Evolutionary conservation across 495 filamentous ascomycete genomes (phyloP).

Genomic region (Penicillium fimorum): DNA sequence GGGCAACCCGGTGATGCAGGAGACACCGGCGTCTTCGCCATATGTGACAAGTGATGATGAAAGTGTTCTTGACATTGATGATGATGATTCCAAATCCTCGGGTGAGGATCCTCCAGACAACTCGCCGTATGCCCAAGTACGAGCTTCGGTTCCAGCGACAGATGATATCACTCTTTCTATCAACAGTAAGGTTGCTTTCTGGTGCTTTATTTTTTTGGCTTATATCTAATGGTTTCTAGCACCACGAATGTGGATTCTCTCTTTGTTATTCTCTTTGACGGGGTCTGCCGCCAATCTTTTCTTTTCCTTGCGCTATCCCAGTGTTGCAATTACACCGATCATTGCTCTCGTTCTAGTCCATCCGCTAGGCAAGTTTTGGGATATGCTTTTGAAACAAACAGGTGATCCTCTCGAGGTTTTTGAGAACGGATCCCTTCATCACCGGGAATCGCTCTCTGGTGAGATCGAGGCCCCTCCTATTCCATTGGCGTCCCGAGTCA

Average conservation of each 20-base stretch:
- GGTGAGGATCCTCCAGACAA: slow-evolving; percentile 35
- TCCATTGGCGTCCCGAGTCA: slow-evolving; percentile 29
- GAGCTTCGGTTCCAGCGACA: slow-evolving; percentile 70
- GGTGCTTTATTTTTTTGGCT: not conserved
- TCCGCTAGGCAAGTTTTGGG: slow-evolving; percentile 77
- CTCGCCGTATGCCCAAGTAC: slow-evolving; percentile 62
- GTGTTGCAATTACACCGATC: slow-evolving; percentile 79
- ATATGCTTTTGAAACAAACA: slow-evolving; percentile 59
- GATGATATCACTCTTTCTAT: slow-evolving; percentile 74
- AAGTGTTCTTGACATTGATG: slow-evolving; percentile 25
- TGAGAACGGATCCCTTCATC: slow-evolving; percentile 41
- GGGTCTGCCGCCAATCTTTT: slow-evolving; percentile 83
- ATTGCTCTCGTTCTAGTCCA: slow-evolving; percentile 81
- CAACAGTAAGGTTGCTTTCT: slow-evolving; percentile 48
- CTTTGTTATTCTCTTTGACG: slow-evolving; percentile 71
- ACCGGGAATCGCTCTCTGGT: slow-evolving; percentile 19
- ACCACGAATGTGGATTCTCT: slow-evolving; percentile 81
- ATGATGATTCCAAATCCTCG: slow-evolving; percentile 21
- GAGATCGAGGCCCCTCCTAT: slow-evolving; percentile 15
- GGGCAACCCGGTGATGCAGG: slow-evolving; percentile 23
- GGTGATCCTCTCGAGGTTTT: slow-evolving; percentile 55
- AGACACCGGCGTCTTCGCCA: slow-evolving; percentile 21
- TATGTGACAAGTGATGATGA: slow-evolving; percentile 28
- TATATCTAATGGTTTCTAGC: slow-evolving; percentile 27
- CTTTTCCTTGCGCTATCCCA: slow-evolving; percentile 81